phyloP scores from a whole-genome alignment of 73 alveolate species.

The Symbiodinium natans region DNA sequence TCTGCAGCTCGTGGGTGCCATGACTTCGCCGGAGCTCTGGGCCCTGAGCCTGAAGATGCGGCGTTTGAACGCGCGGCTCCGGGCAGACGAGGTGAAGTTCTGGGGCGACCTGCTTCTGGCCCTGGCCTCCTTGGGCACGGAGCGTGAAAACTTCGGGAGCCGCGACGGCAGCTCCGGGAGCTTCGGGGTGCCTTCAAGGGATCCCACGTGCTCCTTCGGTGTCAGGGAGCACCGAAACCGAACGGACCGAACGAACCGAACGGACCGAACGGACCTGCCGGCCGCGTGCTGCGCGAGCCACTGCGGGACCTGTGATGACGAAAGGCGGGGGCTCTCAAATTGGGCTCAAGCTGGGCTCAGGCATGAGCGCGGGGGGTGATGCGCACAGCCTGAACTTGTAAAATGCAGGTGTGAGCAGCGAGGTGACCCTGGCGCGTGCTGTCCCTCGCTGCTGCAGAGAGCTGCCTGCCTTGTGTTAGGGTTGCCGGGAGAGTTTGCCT shows the following conservation, averaged over 20 bases:
- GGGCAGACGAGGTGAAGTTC: slow-evolving; percentile 32
- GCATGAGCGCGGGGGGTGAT: too few relatives aligned
- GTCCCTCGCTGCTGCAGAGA: background rate
- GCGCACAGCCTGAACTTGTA: too few relatives aligned
- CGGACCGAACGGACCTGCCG: background rate
- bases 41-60: slow-evolving; percentile 15
- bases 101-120: background rate
- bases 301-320: background rate
- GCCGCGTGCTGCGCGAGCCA: background rate
- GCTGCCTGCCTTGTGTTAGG: background rate
- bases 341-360: too few relatives aligned
- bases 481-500: too few relatives aligned
- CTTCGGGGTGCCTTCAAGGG: background rate
- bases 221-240: background rate
- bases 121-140: background rate
- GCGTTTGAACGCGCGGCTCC: slow-evolving; percentile 10
- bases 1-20: background rate
- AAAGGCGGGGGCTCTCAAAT: too few relatives aligned
- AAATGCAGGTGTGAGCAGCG: background rate
- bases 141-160: background rate
- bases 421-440: background rate
- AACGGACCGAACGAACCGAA: too few relatives aligned
- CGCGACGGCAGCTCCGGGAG: background rate
- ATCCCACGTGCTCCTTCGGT: background rate
- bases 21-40: slow-evolving; percentile 17